Evolutionary conservation across 2,329 filamentous ascomycete species (phyloP).

Genomic region (Botryotinia calthae): DNA sequence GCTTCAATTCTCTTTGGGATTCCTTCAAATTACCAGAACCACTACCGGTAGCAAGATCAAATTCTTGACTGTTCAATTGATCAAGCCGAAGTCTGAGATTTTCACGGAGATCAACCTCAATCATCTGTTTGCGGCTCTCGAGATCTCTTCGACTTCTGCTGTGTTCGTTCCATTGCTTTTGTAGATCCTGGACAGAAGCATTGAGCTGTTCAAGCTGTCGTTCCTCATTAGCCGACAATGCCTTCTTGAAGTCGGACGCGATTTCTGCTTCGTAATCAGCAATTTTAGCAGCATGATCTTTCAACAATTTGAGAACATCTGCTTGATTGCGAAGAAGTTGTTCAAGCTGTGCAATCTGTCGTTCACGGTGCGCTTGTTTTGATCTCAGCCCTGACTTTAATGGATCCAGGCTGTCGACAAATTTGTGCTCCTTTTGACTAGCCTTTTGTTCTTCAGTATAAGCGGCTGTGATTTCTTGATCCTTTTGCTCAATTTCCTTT

Average conservation of each 20-base stretch:
- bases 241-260: constrained; percentile 86
- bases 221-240: constrained; percentile 79
- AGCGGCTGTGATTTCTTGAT: constrained; percentile 86
- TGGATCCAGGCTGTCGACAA: constrained; percentile 79
- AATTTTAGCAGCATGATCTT: constrained; percentile 72
- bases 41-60: constrained; percentile 63
- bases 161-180: constrained; percentile 72
- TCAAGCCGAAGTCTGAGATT: constrained; percentile 86
- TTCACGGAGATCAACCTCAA: constrained; percentile 86
- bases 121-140: constrained; percentile 74
- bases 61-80: constrained; percentile 73
- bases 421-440: constrained; percentile 72
- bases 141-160: constrained; percentile 72
- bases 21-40: constrained; percentile 69
- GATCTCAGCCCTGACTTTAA: constrained; percentile 72
- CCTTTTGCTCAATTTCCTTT: constrained; percentile 69
- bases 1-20: constrained; percentile 76
- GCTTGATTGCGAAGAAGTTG: constrained; percentile 62
- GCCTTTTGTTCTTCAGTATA: constrained; percentile 80
- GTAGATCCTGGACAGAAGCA: constrained; percentile 66
- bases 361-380: constrained; percentile 72
- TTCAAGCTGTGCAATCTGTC: constrained; percentile 70
- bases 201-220: constrained; percentile 71
- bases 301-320: constrained; percentile 71
- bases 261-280: constrained; percentile 77